Evolutionary conservation across 805 yeast genomes (phyloP).

Genomic region (Pichia heedii): DNA sequence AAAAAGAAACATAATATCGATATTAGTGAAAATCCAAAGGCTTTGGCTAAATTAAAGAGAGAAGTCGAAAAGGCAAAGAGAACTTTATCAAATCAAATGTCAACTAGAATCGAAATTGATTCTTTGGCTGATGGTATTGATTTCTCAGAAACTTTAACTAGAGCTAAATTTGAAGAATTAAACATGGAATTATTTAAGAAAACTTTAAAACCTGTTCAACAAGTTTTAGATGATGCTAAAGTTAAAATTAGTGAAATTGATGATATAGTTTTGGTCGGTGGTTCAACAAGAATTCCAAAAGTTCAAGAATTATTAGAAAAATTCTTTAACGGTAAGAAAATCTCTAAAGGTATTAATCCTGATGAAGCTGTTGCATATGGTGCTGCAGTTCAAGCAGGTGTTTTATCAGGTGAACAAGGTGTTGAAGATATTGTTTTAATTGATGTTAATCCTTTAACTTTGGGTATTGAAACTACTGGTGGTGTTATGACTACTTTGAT

Average conservation of each 20-base stretch:
- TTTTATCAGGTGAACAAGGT: constrained; percentile 90
- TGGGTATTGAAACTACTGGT: constrained; percentile 96
- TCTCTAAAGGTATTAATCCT: constrained; percentile 95
- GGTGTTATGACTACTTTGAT: constrained; percentile 96
- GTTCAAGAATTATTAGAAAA: constrained; percentile 88
- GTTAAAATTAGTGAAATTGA: constrained; percentile 79
- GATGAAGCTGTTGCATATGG: constrained; percentile 99
- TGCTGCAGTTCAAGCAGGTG: constrained; percentile 99
- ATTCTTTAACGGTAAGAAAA: constrained; percentile 89
- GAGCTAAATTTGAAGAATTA: constrained; percentile 97
- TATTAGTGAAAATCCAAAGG: constrained; percentile 70
- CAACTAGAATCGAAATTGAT: constrained; percentile 93
- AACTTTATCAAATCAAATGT: constrained; percentile 89
- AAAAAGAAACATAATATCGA: constrained; percentile 91
- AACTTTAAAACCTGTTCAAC: constrained; percentile 93
- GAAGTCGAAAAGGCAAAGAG: constrained; percentile 99
- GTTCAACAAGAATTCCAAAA: constrained; percentile 98
- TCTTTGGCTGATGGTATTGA: constrained; percentile 92
- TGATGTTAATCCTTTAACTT: constrained; percentile 89
- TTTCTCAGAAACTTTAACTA: constrained; percentile 88
- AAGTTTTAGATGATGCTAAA: constrained; percentile 89
- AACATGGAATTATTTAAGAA: constrained; percentile 88
- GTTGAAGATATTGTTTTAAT: constrained; percentile 82
- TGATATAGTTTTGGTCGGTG: constrained; percentile 96
- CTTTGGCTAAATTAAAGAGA: constrained; percentile 88